These are phyloP conservation scores for Trametes elegans DNA, from an alignment of 768 basidiomycete species.

Conservation along the genomic window DNA sequence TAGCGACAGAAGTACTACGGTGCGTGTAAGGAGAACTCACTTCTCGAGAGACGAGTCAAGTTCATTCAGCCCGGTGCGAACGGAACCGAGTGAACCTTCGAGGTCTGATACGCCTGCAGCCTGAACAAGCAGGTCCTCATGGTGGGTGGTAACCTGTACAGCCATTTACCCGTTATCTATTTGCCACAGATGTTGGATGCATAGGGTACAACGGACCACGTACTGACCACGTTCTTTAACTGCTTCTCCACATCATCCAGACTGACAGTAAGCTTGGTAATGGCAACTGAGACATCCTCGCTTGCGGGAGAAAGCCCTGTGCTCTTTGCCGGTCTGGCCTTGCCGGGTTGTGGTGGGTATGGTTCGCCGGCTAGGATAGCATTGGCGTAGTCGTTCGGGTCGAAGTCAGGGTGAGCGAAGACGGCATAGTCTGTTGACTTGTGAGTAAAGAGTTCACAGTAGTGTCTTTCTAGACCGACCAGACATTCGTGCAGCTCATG, in stretches of 20 bases:
- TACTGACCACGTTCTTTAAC: constrained; percentile 75
- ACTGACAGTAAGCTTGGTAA: constrained; percentile 81
- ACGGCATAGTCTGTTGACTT: constrained; percentile 44
- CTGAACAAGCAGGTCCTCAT: constrained; percentile 77
- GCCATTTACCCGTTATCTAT: background rate
- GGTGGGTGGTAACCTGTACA: constrained; percentile 73
- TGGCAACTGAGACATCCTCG: constrained; percentile 87
- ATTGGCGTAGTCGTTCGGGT: constrained; percentile 89
- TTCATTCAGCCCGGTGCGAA: constrained; percentile 68
- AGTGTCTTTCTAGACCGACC: constrained; percentile 13
- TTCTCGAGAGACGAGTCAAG: constrained; percentile 76
- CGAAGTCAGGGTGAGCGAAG: constrained; percentile 74
- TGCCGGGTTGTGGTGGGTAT: constrained; percentile 51
- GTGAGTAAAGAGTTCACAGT: background rate
- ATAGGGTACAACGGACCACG: background rate
- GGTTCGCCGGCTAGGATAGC: constrained; percentile 81
- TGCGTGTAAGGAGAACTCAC: too few relatives aligned
- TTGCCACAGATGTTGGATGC: background rate
- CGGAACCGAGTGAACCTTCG: constrained; percentile 63
- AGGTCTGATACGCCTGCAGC: constrained; percentile 75
- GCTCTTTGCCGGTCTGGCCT: constrained; percentile 33
- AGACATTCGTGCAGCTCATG: constrained; percentile 21
- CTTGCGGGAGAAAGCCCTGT: constrained; percentile 55
- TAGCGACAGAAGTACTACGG: too few relatives aligned
- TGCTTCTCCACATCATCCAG: constrained; percentile 93